Percentiles rank a stretch among this genome's conserved stretches.
These are phyloP conservation scores for Aquanectria penicillioides DNA, from an alignment of 2,329 filamentous ascomycete genomes.

Conservation along the genomic window DNA sequence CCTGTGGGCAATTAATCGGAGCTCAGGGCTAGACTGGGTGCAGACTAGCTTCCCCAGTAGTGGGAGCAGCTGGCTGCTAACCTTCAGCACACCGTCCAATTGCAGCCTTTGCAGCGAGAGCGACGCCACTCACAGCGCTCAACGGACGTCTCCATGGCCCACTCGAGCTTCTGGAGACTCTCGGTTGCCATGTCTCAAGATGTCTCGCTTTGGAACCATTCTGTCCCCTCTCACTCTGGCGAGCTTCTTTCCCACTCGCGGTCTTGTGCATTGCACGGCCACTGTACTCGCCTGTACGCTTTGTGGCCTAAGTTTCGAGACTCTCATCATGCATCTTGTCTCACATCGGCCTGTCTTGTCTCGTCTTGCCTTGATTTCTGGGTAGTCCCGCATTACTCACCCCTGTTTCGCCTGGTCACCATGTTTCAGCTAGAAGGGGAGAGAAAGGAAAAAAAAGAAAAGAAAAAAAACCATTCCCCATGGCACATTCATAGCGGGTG, in stretches of 20 bases:
- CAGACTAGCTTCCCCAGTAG: background rate
- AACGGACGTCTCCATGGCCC: background rate
- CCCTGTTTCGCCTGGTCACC: conserved; percentile 13
- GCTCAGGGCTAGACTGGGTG: conserved; percentile 24
- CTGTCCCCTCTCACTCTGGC: too few species aligned
- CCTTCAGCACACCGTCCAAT: background rate
- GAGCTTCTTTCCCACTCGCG: background rate
- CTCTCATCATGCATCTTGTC: background rate
- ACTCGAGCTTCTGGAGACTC: conserved; percentile 10
- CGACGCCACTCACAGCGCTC: background rate
- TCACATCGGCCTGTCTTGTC: conserved; percentile 6
- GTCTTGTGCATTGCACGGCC: too few species aligned
- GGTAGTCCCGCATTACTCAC: conserved; percentile 8
- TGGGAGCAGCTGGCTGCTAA: background rate
- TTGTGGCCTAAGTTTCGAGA: conserved; percentile 11
- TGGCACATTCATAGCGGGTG: background rate
- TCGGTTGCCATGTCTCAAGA: conserved; percentile 7
- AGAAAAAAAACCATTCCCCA: background rate
- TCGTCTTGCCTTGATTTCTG: background rate
- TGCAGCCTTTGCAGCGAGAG: background rate
- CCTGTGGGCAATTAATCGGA: conserved; percentile 16
- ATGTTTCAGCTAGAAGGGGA: conserved; percentile 22
- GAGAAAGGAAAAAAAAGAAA: too few species aligned
- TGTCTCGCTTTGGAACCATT: conserved; percentile 17
- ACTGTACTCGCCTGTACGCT: conserved; percentile 6